Percentiles rank a stretch among this genome's conserved stretches.
phyloP scores from a whole-genome alignment of 1,284 basidiomycete species.

The Naganishia albida region DNA sequence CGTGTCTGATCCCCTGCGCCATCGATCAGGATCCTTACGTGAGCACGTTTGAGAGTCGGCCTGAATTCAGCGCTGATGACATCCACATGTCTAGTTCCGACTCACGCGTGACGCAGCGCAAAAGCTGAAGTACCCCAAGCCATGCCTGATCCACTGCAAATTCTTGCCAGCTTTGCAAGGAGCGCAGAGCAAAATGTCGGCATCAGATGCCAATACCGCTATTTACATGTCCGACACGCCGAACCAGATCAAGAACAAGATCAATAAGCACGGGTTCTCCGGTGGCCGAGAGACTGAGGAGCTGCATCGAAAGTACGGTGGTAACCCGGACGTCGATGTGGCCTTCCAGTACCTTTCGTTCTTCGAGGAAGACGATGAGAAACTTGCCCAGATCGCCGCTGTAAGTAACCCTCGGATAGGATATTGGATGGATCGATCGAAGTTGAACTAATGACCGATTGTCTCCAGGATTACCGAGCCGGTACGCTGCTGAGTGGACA shows the following conservation, averaged over 20 bases:
- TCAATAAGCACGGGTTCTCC: constrained; percentile 89
- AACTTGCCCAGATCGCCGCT: constrained; percentile 72
- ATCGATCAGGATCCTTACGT: constrained; percentile 79
- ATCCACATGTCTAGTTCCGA: constrained; percentile 68
- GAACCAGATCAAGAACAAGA: constrained; percentile 96
- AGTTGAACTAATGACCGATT: background rate
- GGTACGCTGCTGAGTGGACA: constrained; percentile 87
- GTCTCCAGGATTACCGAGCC: constrained; percentile 77
- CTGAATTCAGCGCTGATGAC: background rate
- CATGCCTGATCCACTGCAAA: constrained; percentile 86
- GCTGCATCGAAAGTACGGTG: constrained; percentile 84
- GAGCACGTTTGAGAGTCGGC: constrained; percentile 13
- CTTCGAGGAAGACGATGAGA: constrained; percentile 92
- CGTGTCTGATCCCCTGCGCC: constrained; percentile 94
- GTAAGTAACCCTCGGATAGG: constrained; percentile 56
- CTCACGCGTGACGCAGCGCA: constrained; percentile 92
- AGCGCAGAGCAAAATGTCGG: constrained; percentile 98
- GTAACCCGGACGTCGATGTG: constrained; percentile 94
- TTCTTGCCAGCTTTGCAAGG: constrained; percentile 99
- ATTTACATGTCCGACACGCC: constrained; percentile 95
- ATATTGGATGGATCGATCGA: background rate
- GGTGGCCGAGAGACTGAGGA: constrained; percentile 89
- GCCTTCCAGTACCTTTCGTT: constrained; percentile 95
- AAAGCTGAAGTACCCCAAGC: constrained; percentile 94
- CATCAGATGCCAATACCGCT: constrained; percentile 82